Percentiles rank a stretch among this genome's conserved stretches.
phyloP scores from a whole-genome alignment of 2,329 filamentous ascomycete species.

The Aspergillus oerlinghausenensis region DNA sequence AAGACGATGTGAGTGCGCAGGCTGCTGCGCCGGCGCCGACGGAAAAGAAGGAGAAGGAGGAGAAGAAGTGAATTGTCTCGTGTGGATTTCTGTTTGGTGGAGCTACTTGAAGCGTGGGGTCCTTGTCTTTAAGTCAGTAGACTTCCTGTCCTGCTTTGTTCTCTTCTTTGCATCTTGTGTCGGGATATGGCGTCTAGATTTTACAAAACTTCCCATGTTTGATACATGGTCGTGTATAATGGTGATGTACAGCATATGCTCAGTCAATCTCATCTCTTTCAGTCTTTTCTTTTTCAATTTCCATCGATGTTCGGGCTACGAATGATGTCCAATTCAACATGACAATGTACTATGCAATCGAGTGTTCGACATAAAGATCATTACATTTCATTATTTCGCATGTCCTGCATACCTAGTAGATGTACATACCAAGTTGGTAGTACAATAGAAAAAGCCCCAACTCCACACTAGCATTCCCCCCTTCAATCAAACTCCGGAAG shows the following conservation, averaged over 20 bases:
- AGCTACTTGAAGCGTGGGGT: neutral
- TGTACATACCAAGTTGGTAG: neutral
- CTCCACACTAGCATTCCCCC: neutral
- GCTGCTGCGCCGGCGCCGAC: slow-evolving; percentile 6
- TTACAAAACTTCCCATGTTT: neutral
- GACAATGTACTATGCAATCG: too few relatives aligned
- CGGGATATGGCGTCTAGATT: slow-evolving; percentile 1
- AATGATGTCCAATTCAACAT: neutral
- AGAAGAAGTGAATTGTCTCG: slow-evolving; percentile 5
- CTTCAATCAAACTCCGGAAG: neutral
- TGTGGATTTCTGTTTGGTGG: neutral
- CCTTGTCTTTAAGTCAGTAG: neutral
- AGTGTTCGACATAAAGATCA: neutral
- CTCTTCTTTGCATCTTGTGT: neutral
- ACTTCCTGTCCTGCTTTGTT: neutral
- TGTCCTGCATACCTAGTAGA: neutral
- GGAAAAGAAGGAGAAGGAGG: slow-evolving; percentile 4
- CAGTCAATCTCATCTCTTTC: neutral
- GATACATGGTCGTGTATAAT: neutral
- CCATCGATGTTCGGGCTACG: neutral
- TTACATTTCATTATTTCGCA: neutral
- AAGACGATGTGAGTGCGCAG: neutral
- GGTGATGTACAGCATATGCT: neutral
- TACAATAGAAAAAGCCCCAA: neutral
- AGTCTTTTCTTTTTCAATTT: neutral